Evolutionary conservation across 1,284 basidiomycete species (phyloP), one percentile per base, ranked within the genome.

Genomic region (Cutaneotrichosporon sp.): DNA sequence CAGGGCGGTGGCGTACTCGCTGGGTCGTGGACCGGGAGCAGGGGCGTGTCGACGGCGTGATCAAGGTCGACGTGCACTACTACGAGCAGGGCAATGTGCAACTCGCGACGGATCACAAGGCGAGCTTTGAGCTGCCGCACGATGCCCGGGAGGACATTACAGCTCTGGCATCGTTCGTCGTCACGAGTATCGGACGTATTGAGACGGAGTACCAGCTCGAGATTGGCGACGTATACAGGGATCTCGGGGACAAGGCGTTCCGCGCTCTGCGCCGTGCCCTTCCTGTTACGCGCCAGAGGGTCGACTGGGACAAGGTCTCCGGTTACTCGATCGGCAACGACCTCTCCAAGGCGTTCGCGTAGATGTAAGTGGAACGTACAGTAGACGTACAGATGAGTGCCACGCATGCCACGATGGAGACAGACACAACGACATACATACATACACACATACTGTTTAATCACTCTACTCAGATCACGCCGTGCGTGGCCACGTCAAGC

Each of bases 71-170:
- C 65, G 86, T 94, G 22, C 92, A 97, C 72, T 97, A 97, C 70
- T 97, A 91, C 67, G 92, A 97, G 72, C 90, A 94, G 74, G 92
- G 90, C 64, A 93, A 93, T 68, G 92, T 91, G 58, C 92, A 96
- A 81, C 80, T 97, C 29, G 79, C 84, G 22, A 87, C 91, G 7
- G 82, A 79, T 3, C 86, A 90, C 67, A 76, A 77, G 14, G 73
- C 87, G 32, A 81, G 82, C 7, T 79, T 90, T 63, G 72, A 79
- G 5, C 79, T 89, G 33, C 85, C 88, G 3, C 75, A 84, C 37
- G 68, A 77, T 3, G 75, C 79, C 3, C 22, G 22, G 20, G 76
- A 80, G 3, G 71, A 81, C 7, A 79, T n/a, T n/a, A n/a, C 83
- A 3, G 72, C 75, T 8, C 52, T 73, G 22, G 75, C 81, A 2